Conservation (phyloP, 108 stramenopile species). For the Cyclotella distinguenda region DNA sequence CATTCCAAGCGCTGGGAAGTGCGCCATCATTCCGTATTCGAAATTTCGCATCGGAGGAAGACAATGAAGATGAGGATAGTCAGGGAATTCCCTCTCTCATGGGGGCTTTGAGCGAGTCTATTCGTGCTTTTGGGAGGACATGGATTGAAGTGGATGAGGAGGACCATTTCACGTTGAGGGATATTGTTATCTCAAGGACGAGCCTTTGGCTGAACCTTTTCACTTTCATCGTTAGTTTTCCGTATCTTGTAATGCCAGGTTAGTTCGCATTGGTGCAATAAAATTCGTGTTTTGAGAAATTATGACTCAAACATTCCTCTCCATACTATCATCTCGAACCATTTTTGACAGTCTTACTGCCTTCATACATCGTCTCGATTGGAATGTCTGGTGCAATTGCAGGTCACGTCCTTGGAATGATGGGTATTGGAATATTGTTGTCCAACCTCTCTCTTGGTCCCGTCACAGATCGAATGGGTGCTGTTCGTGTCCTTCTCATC, state of each 20-base stretch:
- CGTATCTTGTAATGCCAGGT: constrained; percentile 8
- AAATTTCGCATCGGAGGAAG: background rate
- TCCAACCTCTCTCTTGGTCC: constrained; percentile 5
- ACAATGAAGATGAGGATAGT: background rate
- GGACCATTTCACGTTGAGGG: background rate
- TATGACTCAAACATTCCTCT: background rate
- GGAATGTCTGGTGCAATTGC: constrained; percentile 4
- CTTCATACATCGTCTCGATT: background rate
- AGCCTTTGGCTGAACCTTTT: constrained; percentile 3
- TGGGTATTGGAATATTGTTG: background rate
- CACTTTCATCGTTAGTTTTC: constrained; percentile 13
- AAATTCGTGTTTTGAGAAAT: background rate
- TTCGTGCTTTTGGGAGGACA: background rate
- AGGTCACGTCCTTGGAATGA: constrained; percentile 1
- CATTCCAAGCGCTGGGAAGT: background rate
- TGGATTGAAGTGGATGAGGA: background rate
- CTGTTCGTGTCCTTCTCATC: background rate
- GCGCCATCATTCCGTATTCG: background rate
- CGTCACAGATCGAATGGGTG: constrained; percentile 4
- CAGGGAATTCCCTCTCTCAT: background rate
- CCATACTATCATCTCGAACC: background rate
- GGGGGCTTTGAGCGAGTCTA: background rate
- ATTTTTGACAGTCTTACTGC: constrained; percentile 4
- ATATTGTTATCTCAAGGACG: constrained; percentile 4
- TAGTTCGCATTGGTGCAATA: background rate